phyloP scores from a whole-genome alignment of 306 rosid genomes.

The Rosa rugosa region DNA sequence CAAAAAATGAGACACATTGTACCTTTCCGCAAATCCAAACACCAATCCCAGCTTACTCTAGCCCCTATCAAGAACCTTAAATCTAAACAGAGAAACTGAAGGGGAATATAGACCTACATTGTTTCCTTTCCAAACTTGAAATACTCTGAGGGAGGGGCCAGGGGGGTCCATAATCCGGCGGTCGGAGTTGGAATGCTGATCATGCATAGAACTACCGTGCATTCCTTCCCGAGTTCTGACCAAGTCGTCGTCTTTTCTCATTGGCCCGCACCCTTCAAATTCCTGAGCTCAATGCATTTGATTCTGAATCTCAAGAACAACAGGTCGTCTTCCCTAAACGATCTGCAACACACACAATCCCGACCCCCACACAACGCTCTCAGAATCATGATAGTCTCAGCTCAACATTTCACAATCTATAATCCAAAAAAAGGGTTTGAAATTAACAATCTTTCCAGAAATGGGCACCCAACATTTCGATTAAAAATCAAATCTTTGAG shows the following conservation, averaged over 20 bases:
- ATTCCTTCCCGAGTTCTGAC: conserved; percentile 14
- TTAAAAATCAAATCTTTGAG: neutral
- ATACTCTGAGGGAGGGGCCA: conserved; percentile 29
- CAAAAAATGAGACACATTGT: neutral
- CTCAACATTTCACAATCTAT: neutral
- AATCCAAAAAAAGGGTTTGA: neutral
- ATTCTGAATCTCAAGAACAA: conserved; percentile 1
- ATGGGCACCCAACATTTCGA: neutral
- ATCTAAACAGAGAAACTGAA: neutral
- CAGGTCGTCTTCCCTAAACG: neutral
- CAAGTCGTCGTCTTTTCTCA: neutral
- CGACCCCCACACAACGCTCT: neutral
- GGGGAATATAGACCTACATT: conserved; percentile 23
- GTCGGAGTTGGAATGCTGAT: conserved; percentile 35
- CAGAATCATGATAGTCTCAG: conserved; percentile 2
- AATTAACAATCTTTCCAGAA: neutral
- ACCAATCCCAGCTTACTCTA: neutral
- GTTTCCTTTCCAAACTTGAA: conserved; percentile 47
- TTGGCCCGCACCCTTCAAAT: conserved; percentile 3
- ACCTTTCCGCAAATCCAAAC: neutral
- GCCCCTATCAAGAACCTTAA: neutral
- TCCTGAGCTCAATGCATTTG: conserved; percentile 15
- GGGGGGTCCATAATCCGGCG: conserved; percentile 24
- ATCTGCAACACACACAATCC: neutral
- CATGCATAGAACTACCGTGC: conserved; percentile 17